phyloP scores from a whole-genome alignment of 192 early-diverging fungal species.

The Rhizophagus prolifer region DNA sequence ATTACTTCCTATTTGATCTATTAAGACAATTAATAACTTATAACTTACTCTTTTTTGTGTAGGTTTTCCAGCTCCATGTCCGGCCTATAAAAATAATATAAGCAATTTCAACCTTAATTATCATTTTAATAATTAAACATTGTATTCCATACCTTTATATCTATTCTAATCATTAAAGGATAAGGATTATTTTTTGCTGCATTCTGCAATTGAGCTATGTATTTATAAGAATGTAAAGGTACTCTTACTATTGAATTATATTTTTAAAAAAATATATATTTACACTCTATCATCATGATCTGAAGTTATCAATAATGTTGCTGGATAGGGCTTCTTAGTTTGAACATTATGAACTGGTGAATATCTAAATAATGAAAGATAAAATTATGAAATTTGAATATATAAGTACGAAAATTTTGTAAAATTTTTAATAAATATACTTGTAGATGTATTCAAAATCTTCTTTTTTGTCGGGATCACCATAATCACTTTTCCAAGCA shows the following conservation, averaged over 20 bases:
- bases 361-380: slow-evolving; percentile 26
- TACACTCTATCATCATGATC: slow-evolving; percentile 71
- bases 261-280: neutral
- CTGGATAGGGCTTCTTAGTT: slow-evolving; percentile 51
- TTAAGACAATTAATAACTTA: too few relatives aligned
- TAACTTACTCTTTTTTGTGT: slow-evolving; percentile 48
- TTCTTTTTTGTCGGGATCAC: slow-evolving; percentile 59
- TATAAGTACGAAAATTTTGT: neutral
- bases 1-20: too few relatives aligned
- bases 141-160: slow-evolving; percentile 47
- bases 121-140: neutral
- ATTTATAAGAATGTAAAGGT: slow-evolving; percentile 70
- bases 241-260: slow-evolving; percentile 20
- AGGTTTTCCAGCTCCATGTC: slow-evolving; percentile 70
- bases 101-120: neutral
- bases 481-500: slow-evolving; percentile 69
- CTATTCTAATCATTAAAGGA: slow-evolving; percentile 61
- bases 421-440: slow-evolving; percentile 20
- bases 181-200: slow-evolving; percentile 47
- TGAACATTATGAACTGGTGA: slow-evolving; percentile 73
- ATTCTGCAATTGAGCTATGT: slow-evolving; percentile 61
- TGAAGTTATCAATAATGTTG: slow-evolving; percentile 60
- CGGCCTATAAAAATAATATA: slow-evolving; percentile 36
- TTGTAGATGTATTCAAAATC: slow-evolving; percentile 62
- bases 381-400: too few relatives aligned